Percentiles rank a stretch among this genome's conserved stretches.
phyloP scores from a whole-genome alignment of 371 early-diverging fungal genomes.

The Capniomyces stellatus region DNA sequence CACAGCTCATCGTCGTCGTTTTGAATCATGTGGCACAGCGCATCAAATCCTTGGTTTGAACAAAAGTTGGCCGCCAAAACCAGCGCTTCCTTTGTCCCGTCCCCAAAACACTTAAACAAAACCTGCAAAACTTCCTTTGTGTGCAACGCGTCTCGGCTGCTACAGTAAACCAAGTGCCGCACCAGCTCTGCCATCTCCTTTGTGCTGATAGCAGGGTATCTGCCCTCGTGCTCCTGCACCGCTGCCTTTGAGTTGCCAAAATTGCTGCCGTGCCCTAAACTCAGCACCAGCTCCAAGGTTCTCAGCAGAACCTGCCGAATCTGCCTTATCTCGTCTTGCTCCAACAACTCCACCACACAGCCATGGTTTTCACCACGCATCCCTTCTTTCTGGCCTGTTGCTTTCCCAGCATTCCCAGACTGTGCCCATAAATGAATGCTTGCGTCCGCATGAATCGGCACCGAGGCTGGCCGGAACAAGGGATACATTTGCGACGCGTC shows the following conservation, averaged over 20 bases:
- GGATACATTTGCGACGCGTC: background rate
- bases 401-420: background rate
- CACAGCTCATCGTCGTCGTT: conserved; percentile 16
- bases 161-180: conserved; percentile 14
- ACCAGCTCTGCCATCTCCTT: background rate
- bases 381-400: background rate
- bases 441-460: background rate
- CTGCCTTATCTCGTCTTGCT: background rate
- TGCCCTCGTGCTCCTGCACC: background rate
- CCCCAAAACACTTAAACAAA: conserved; percentile 17
- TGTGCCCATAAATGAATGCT: background rate
- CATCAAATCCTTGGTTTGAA: conserved; percentile 6
- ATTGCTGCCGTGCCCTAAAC: background rate
- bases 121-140: conserved; percentile 15
- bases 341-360: background rate
- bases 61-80: conserved; percentile 10
- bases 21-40: conserved; percentile 16
- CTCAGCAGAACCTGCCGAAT: background rate
- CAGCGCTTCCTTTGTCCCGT: conserved; percentile 12
- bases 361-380: background rate
- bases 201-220: background rate
- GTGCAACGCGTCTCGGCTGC: conserved; percentile 16
- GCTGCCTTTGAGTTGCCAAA: background rate
- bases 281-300: background rate
- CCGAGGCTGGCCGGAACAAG: background rate